phyloP scores from a whole-genome alignment of 306 rosid species.

The Dicorynia guianensis region DNA sequence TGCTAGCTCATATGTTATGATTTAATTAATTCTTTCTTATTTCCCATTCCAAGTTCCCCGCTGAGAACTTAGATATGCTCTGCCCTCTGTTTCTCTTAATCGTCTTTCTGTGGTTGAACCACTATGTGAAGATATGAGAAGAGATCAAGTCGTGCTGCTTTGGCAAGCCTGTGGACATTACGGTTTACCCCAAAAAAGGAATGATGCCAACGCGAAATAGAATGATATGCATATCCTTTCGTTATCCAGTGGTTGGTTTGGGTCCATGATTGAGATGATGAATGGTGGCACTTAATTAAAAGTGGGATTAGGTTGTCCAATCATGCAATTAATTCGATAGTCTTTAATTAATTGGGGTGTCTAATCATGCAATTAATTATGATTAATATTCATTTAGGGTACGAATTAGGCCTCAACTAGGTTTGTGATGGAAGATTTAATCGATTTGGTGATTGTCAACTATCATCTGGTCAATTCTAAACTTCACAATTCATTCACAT shows the following conservation, averaged over 20 bases:
- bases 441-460: constrained; percentile 35
- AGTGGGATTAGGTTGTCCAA: constrained; percentile 39
- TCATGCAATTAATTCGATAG: neutral
- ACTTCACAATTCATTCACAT: constrained; percentile 7
- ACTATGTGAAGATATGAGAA: neutral
- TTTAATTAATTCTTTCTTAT: constrained; percentile 5
- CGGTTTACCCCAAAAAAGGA: neutral
- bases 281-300: constrained; percentile 1
- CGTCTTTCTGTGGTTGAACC: neutral
- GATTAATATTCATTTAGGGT: constrained; percentile 1
- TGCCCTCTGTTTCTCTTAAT: neutral
- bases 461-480: constrained; percentile 36
- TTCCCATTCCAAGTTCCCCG: neutral
- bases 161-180: neutral
- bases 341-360: constrained; percentile 38
- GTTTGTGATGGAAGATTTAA: constrained; percentile 11
- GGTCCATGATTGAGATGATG: constrained; percentile 20
- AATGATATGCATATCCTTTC: constrained; percentile 1
- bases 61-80: neutral
- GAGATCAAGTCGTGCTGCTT: neutral
- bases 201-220: neutral
- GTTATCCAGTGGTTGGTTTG: constrained; percentile 4
- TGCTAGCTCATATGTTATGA: constrained; percentile 1
- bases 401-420: constrained; percentile 21
- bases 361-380: constrained; percentile 2